Base-by-base conservation (phyloP, 345 rosid genomes). In the Syzygium oleosum region DNA sequence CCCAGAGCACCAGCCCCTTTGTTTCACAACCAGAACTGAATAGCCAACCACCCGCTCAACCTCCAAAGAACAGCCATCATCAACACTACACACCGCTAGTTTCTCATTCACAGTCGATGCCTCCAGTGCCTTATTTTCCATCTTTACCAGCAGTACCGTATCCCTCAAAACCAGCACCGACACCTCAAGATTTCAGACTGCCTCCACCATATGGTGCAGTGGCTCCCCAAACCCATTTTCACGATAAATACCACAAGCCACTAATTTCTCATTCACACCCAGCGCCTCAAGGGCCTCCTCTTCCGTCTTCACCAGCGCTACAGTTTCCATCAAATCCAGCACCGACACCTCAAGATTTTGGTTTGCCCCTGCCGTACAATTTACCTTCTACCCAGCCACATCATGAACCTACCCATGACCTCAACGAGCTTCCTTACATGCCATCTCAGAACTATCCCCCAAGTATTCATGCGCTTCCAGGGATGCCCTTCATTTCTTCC, bases 11-110 rank as follows among this genome's bases (percentile, higher is more conserved):
- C 49, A 15, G 56, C 6, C 86, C 90, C 77, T 84, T 89, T 14
- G 16, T 84, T 87, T 88, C 88, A 21, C 88, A 84, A 51, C 90
- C 86, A 29, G 92, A 89, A 84, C 51, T 85, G 84, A 87, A 87
- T 87, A 59, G 65, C 80, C 55, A 88, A 49, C 83, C 88, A 7
- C 77, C 88, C 11, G 19, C 77, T 65, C 53, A 16, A 61, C n/a
- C 86, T 85, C 91, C 87, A 15, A 90, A 86, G 65, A 80, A 43
- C 49, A 53, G 77, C 46, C 73, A 88, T 87, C 91, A 87, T 84
- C 86, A 77, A 55, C 43, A 38, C 56, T 49, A 73, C 27, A 38
- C 2, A 5, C 80, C 8, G 2, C 83, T 38, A 73, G 49, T 73
- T 73, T 73, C 83, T 38, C 83, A 73, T 73, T 73, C 7, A 3